A percentile compares a stretch with the other conserved stretches of the same genome.
phyloP scores from a whole-genome alignment of 257 asterid species.

The Plantago ovata region DNA sequence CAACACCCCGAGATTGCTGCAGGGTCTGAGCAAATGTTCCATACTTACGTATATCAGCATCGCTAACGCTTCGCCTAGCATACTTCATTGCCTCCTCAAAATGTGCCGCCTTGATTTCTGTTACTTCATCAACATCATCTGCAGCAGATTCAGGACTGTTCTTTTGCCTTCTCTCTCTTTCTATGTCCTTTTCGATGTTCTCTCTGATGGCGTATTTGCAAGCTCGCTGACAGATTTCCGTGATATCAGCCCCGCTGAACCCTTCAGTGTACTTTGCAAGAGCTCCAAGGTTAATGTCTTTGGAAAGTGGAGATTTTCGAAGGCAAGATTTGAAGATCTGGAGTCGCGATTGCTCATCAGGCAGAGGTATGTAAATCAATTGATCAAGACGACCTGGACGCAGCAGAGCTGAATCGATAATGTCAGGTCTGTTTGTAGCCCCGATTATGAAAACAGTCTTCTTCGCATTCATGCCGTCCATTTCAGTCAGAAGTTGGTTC shows the following conservation, averaged over 20 bases:
- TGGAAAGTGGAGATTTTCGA: conserved; percentile 78
- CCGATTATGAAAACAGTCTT: no score
- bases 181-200: conserved; percentile 52
- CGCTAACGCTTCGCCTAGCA: no score
- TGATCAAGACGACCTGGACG: conserved; percentile 94
- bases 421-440: no score
- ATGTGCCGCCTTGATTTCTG: no score
- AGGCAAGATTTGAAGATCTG: conserved; percentile 81
- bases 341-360: conserved; percentile 78
- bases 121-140: no score
- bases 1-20: no score
- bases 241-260: conserved; percentile 33
- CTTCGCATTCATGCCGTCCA: conserved; percentile 30
- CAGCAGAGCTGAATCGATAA: conserved; percentile 59
- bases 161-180: no score
- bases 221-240: conserved; percentile 76
- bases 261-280: conserved; percentile 89
- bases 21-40: no score
- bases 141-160: no score
- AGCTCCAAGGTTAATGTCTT: conserved; percentile 70
- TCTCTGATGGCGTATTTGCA: conserved; percentile 92
- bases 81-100: no score
- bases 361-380: conserved; percentile 82
- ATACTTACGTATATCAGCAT: no score
- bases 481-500: conserved; percentile 87